Percentiles rank a stretch among this genome's conserved stretches.
Evolutionary conservation across 441 rosid genomes (phyloP).

Genomic region (Rhodomyrtus psidioides): DNA sequence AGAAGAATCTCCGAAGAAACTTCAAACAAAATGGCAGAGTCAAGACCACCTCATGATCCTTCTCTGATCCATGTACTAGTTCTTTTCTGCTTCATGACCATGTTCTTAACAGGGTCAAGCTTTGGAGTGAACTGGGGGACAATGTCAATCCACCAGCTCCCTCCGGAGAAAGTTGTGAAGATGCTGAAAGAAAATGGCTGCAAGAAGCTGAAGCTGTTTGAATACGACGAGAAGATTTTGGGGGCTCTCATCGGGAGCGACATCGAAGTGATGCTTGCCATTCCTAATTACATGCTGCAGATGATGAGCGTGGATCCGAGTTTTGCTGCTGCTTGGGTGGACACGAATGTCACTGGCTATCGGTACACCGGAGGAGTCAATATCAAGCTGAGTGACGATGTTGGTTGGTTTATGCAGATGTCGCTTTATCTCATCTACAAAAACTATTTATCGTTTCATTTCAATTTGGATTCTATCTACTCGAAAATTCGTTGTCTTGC

Average conservation of each 20-base stretch:
- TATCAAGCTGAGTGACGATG: constrained; percentile 28
- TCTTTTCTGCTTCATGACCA: not conserved
- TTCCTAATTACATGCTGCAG: constrained; percentile 44
- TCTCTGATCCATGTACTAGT: constrained; percentile 2
- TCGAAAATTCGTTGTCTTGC: not conserved
- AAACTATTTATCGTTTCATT: not conserved
- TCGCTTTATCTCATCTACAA: not conserved
- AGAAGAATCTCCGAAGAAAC: constrained; percentile 3
- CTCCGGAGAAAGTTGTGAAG: constrained; percentile 36
- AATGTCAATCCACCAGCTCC: constrained; percentile 40
- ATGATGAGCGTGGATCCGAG: constrained; percentile 24
- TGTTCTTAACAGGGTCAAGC: not conserved
- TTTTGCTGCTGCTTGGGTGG: constrained; percentile 35
- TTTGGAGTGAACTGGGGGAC: constrained; percentile 62
- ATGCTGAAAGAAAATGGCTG: constrained; percentile 40
- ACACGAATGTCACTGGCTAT: constrained; percentile 41
- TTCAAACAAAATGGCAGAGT: constrained; percentile 21
- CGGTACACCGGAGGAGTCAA: constrained; percentile 41
- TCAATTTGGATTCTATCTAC: not conserved
- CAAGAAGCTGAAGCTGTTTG: constrained; percentile 44
- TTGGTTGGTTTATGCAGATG: not conserved
- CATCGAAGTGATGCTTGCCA: constrained; percentile 52
- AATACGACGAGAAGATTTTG: constrained; percentile 40
- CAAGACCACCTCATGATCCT: not conserved
- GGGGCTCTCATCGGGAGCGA: constrained; percentile 33